phyloP scores from a whole-genome alignment of 306 rosid species.

The Pachyrhizus erosus region DNA sequence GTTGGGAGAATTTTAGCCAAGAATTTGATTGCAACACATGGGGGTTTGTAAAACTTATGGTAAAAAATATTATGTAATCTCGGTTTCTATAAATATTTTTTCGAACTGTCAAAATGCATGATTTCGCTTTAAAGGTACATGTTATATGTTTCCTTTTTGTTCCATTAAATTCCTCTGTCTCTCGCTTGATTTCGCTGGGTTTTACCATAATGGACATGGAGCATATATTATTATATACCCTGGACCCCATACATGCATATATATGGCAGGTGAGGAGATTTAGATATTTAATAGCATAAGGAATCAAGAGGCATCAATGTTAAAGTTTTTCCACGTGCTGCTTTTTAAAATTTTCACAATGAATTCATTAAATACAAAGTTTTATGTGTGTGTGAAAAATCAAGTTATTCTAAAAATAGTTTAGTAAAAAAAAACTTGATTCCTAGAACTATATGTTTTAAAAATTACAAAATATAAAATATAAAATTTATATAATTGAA shows the following conservation, averaged over 20 bases:
- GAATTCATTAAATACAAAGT: too few relatives aligned
- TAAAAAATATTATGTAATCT: slow-evolving; percentile 35
- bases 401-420: too few relatives aligned
- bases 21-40: slow-evolving; percentile 43
- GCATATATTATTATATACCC: neutral
- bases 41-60: slow-evolving; percentile 35
- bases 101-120: slow-evolving; percentile 25
- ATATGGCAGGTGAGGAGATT: slow-evolving; percentile 12
- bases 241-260: slow-evolving; percentile 27
- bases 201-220: too few relatives aligned
- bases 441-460: too few relatives aligned
- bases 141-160: neutral
- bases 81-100: slow-evolving; percentile 12
- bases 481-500: too few relatives aligned
- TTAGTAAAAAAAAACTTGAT: too few relatives aligned
- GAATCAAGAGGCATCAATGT: neutral
- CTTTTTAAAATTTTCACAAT: too few relatives aligned
- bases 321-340: too few relatives aligned
- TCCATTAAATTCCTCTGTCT: neutral
- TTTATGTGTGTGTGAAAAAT: too few relatives aligned
- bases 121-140: too few relatives aligned
- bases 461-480: too few relatives aligned
- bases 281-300: slow-evolving; percentile 41
- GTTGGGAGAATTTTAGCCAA: slow-evolving; percentile 36
- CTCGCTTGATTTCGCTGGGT: too few relatives aligned